Base-by-base conservation (phyloP, 31 red algal species). In the Asparagopsis taxiformis region DNA sequence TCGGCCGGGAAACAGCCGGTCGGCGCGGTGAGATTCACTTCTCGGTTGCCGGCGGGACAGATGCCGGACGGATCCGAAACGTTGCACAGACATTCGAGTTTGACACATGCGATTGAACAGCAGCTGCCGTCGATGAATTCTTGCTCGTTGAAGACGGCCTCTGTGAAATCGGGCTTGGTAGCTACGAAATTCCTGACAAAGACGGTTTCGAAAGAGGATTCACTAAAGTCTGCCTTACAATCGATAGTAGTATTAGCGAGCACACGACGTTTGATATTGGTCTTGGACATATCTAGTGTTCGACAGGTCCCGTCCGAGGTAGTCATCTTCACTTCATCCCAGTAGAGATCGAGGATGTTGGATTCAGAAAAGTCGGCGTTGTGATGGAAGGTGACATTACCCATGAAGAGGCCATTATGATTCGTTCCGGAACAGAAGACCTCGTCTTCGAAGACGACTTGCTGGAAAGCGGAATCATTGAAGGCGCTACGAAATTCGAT, bases 1-100 rank as follows among this genome's bases (percentile, higher is more conserved):
- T 76, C 59, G 0, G 31, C 68, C 1, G 88, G 88, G 79, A 92
- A 92, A 36, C 88, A 92, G 37, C 24, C 52, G 59, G 75, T 46
- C 31, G 15, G 13, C 16, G 29, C 29, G n/a, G 57, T 38, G 8
- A 51, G 16, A 21, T 77, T 77, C 23, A 77, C 72, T 20, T n/a
- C 32, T 4, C 13, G 20, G 20, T 17, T n/a, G 16, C 29, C 72
- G 28, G 58, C 35, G 11, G 72, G 72, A 34, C 72, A 77, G 13
- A 24, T 21, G 17, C 72, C 72, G 0, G 72, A 77, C 6, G 58
- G 57, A 17, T 77, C 72, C 5, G 72, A 29, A 3, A 64, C 58
- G 31, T 77, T 77, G 56, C 72, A 77, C 32, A 28, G 63, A 38
- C 72, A 77, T 39, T 24, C 32, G 32, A 77, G 72, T 7, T 36